Conservation (phyloP, 2,329 filamentous ascomycete genomes). For the Plectosphaerella plurivora region DNA sequence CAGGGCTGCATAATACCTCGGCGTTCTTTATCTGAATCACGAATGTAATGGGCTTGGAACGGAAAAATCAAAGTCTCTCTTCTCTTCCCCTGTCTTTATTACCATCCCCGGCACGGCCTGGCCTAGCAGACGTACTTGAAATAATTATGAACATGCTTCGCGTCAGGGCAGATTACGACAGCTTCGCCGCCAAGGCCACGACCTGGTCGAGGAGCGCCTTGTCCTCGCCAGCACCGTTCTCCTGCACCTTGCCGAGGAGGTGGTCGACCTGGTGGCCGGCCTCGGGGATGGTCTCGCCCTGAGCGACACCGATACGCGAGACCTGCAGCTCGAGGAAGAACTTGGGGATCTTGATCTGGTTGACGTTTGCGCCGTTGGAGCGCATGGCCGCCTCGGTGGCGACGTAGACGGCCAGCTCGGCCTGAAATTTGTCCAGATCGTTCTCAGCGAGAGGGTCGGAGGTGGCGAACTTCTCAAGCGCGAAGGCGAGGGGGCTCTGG, state of each 20-base stretch:
- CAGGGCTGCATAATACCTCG: neutral
- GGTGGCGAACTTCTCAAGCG: slow-evolving; percentile 49
- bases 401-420: slow-evolving; percentile 50
- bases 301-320: slow-evolving; percentile 53
- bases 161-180: neutral
- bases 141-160: neutral
- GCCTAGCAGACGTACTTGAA: neutral
- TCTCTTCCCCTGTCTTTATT: slow-evolving; percentile 5
- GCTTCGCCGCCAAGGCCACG: slow-evolving; percentile 22
- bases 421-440: slow-evolving; percentile 47
- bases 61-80: neutral
- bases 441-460: slow-evolving; percentile 40
- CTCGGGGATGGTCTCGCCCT: slow-evolving; percentile 48
- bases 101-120: neutral
- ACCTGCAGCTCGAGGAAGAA: slow-evolving; percentile 60
- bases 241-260: slow-evolving; percentile 51
- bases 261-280: slow-evolving; percentile 51
- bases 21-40: neutral
- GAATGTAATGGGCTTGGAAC: no score
- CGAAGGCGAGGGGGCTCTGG: slow-evolving; percentile 47
- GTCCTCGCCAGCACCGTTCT: slow-evolving; percentile 46
- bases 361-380: slow-evolving; percentile 45
- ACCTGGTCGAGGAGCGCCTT: slow-evolving; percentile 48
- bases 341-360: slow-evolving; percentile 54
- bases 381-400: slow-evolving; percentile 57